Evolutionary conservation across 2,329 filamentous ascomycete genomes (phyloP).

Genomic region (Penicillium brevicompactum): DNA sequence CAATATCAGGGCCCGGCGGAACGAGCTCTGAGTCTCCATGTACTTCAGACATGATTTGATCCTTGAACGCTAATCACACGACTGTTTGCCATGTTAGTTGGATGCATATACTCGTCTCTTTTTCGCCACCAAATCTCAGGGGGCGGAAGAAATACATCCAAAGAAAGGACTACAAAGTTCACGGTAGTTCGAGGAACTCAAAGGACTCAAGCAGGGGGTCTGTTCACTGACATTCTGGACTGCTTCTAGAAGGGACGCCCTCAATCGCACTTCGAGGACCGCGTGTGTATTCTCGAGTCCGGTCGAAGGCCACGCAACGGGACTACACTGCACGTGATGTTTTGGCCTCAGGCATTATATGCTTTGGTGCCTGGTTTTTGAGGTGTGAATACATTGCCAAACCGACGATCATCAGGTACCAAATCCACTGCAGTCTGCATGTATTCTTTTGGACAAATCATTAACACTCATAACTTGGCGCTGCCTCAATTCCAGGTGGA

Average conservation of each 20-base stretch:
- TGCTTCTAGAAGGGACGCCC: conserved; percentile 25
- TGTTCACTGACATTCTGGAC: conserved; percentile 28
- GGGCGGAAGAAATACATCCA: conserved; percentile 1
- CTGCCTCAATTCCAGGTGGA: conserved; percentile 4
- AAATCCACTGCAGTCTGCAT: neutral
- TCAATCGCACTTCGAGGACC: conserved; percentile 43
- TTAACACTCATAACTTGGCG: neutral
- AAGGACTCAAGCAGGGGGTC: conserved; percentile 12
- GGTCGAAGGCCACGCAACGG: conserved; percentile 41
- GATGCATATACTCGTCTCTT: conserved; percentile 3
- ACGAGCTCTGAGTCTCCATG: conserved; percentile 37
- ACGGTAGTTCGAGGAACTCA: neutral
- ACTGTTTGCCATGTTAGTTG: conserved; percentile 39
- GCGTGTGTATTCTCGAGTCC: conserved; percentile 47
- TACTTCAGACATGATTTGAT: conserved; percentile 38
- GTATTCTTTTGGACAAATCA: neutral
- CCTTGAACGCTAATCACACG: conserved; percentile 31
- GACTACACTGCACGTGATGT: neutral
- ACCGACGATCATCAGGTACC: conserved; percentile 1
- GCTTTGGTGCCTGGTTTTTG: neutral
- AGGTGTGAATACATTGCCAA: neutral
- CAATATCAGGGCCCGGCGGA: conserved; percentile 33
- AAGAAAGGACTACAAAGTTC: conserved; percentile 1
- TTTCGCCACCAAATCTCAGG: conserved; percentile 1
- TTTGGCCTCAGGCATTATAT: neutral